These are phyloP conservation scores for Rhododendron kiyosumense DNA, from an alignment of 148 eudicot genomes.

Conservation along the genomic window DNA sequence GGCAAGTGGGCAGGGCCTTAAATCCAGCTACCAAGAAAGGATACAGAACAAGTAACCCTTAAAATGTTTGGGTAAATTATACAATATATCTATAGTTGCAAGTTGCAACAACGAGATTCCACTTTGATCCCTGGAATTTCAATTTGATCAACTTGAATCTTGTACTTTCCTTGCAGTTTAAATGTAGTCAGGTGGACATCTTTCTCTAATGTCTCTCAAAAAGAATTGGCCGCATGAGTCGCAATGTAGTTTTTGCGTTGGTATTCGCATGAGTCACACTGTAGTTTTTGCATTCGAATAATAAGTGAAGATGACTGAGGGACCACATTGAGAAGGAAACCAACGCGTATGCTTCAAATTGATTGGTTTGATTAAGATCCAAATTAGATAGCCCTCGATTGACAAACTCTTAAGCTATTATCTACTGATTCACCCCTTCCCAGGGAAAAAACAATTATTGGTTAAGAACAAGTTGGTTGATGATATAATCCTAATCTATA, in stretches of 20 bases:
- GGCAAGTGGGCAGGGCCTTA: not conserved
- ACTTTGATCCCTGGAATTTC: not conserved
- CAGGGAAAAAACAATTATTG: not conserved
- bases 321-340: not conserved
- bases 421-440: not conserved
- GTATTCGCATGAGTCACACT: not conserved
- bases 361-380: not conserved
- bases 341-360: not conserved
- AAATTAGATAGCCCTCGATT: not conserved
- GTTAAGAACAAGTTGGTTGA: not conserved
- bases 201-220: not conserved
- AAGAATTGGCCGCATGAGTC: not conserved
- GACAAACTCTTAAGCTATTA: not conserved
- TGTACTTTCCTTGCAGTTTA: not conserved
- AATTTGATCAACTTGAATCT: not conserved
- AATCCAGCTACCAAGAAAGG: constrained; percentile 3
- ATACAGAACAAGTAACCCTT: not conserved
- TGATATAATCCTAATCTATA: not conserved
- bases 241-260: not conserved
- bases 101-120: not conserved
- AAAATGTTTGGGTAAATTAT: not conserved
- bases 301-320: not conserved
- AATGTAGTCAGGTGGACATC: not conserved
- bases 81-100: not conserved
- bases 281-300: not conserved